Evolutionary conservation across 352 stramenopile genomes (phyloP).

Genomic region (Pythium phragmiticola): DNA sequence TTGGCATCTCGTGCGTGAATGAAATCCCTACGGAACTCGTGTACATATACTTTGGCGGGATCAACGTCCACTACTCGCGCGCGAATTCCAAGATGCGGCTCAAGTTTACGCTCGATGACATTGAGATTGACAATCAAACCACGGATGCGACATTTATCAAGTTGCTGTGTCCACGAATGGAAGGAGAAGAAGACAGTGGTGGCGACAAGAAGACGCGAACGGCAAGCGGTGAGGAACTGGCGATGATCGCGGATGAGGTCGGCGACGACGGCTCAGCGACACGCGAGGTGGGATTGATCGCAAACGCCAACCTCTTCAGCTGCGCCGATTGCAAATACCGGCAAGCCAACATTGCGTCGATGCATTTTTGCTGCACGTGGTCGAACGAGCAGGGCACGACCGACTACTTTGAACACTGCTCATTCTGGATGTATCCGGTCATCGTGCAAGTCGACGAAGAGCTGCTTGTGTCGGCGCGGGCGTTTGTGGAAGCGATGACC

Average conservation of each 20-base stretch:
- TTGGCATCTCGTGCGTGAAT: conserved; percentile 88
- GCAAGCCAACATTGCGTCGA: conserved; percentile 70
- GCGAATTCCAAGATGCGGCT: conserved; percentile 84
- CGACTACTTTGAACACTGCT: conserved; percentile 90
- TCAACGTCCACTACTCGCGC: conserved; percentile 75
- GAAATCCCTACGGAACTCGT: conserved; percentile 83
- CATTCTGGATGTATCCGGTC: conserved; percentile 83
- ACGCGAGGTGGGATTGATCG: conserved; percentile 44
- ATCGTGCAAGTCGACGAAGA: conserved; percentile 88
- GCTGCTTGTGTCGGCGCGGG: conserved; percentile 63
- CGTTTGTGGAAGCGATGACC: conserved; percentile 72
- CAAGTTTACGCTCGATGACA: conserved; percentile 80
- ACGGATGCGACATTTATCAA: conserved; percentile 85
- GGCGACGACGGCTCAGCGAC: conserved; percentile 21
- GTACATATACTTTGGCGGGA: conserved; percentile 82
- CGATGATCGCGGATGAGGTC: conserved; percentile 14
- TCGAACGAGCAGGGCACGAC: conserved; percentile 88
- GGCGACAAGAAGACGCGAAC: conserved; percentile 28
- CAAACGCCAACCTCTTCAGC: conserved; percentile 71
- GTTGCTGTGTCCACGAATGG: conserved; percentile 69
- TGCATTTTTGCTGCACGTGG: conserved; percentile 90
- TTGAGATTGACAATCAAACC: conserved; percentile 88
- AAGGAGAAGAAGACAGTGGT: conserved; percentile 42
- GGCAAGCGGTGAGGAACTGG: conserved; percentile 29
- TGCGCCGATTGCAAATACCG: conserved; percentile 85